Percentiles rank a stretch among this genome's conserved stretches.
These are phyloP conservation scores for Penicillium riverlandense DNA, from an alignment of 495 filamentous ascomycete genomes.

Conservation along the genomic window DNA sequence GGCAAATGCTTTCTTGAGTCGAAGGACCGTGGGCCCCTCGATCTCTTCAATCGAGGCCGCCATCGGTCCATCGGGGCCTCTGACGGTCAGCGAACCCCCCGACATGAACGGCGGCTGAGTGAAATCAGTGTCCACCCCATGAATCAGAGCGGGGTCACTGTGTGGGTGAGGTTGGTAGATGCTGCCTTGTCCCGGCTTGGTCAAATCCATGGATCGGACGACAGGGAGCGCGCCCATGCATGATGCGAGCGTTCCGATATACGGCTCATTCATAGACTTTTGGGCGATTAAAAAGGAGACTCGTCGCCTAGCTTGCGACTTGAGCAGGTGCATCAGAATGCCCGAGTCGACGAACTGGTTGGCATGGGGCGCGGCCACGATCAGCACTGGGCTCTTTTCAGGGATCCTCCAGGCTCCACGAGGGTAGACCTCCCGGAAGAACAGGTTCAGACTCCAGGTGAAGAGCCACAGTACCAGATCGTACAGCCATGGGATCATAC, in stretches of 20 bases:
- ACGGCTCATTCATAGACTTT: conserved; percentile 78
- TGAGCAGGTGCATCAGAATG: conserved; percentile 80
- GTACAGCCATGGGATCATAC: conserved; percentile 64
- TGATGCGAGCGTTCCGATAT: conserved; percentile 75
- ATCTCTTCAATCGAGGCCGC: conserved; percentile 75
- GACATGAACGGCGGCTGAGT: conserved; percentile 58
- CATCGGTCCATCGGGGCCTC: conserved; percentile 67
- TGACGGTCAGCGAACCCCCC: conserved; percentile 78
- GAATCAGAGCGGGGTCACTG: conserved; percentile 68
- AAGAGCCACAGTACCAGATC: conserved; percentile 74
- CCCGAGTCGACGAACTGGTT: conserved; percentile 97
- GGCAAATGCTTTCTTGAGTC: conserved; percentile 78
- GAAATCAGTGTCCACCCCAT: conserved; percentile 79
- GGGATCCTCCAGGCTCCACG: conserved; percentile 89
- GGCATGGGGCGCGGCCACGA: conserved; percentile 94
- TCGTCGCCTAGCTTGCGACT: conserved; percentile 74
- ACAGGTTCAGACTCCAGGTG: conserved; percentile 79
- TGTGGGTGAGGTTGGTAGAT: conserved; percentile 87
- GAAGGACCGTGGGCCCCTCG: conserved; percentile 65
- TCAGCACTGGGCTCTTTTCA: conserved; percentile 74
- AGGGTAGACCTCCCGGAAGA: conserved; percentile 95
- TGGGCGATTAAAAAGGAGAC: conserved; percentile 88
- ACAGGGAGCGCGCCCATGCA: conserved; percentile 82
- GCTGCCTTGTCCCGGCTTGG: conserved; percentile 67
- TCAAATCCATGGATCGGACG: conserved; percentile 79